These are phyloP conservation scores for Pulveroboletus sp. DNA, from an alignment of 1,284 basidiomycete species.

Conservation along the genomic window DNA sequence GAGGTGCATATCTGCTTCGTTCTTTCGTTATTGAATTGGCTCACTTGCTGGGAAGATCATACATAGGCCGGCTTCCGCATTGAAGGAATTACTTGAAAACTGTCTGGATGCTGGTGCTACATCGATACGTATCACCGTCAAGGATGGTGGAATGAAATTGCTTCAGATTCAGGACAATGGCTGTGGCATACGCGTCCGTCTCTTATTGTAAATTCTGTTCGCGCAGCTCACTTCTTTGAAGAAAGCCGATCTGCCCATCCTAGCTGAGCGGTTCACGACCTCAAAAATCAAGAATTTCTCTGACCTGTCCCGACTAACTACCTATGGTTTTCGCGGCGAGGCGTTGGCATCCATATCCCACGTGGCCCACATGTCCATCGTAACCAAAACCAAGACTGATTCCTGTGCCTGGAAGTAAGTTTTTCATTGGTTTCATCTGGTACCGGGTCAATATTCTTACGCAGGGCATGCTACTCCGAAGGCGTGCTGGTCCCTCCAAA, in stretches of 20 bases:
- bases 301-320: slow-evolving; percentile 83
- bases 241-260: slow-evolving; percentile 81
- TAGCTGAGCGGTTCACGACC: slow-evolving; percentile 96
- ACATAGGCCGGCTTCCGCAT: slow-evolving; percentile 91
- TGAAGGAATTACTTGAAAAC: slow-evolving; percentile 97
- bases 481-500: slow-evolving; percentile 71
- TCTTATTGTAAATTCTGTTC: background rate
- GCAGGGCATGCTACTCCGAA: slow-evolving; percentile 79
- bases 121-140: slow-evolving; percentile 84
- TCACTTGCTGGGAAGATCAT: slow-evolving; percentile 73
- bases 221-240: slow-evolving; percentile 23
- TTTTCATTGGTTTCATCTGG: background rate
- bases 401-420: slow-evolving; percentile 88
- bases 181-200: slow-evolving; percentile 79
- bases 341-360: slow-evolving; percentile 97
- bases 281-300: slow-evolving; percentile 89
- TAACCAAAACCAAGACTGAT: slow-evolving; percentile 85
- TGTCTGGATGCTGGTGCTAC: slow-evolving; percentile 91
- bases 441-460: slow-evolving; percentile 4
- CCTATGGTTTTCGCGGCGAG: slow-evolving; percentile 98
- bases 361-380: slow-evolving; percentile 85
- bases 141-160: slow-evolving; percentile 95
- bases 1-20: slow-evolving; percentile 50
- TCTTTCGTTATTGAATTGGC: background rate
- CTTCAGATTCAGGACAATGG: slow-evolving; percentile 98